Evolutionary conservation across 1,139 yeast genomes (phyloP).

Genomic region (Magnusiomyces sp.): DNA sequence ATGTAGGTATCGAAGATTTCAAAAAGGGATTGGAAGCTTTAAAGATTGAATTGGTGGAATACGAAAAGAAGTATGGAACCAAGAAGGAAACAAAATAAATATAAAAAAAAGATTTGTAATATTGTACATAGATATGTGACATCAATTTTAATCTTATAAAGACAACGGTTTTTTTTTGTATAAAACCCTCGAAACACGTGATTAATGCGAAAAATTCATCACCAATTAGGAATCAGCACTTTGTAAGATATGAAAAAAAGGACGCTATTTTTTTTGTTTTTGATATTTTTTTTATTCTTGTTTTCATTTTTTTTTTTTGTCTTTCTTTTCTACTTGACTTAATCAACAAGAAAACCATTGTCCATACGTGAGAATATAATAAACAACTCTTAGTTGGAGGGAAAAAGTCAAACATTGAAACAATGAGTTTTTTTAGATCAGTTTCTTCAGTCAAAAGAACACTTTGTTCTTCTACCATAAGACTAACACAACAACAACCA

Average conservation of each 20-base stretch:
- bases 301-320: neutral
- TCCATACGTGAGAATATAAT: too few relatives aligned
- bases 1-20: slow-evolving; percentile 49
- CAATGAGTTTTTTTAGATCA: too few relatives aligned
- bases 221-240: too few relatives aligned
- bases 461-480: too few relatives aligned
- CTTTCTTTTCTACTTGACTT: neutral
- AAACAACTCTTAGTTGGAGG: too few relatives aligned
- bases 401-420: too few relatives aligned
- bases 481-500: too few relatives aligned
- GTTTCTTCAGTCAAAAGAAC: too few relatives aligned
- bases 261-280: neutral
- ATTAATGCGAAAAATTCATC: too few relatives aligned
- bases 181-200: too few relatives aligned
- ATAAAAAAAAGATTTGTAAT: neutral
- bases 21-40: slow-evolving; percentile 36
- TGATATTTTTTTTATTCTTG: neutral
- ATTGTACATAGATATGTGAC: neutral
- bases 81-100: neutral
- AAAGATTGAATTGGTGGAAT: slow-evolving; percentile 4
- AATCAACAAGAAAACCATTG: neutral
- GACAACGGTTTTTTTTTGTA: too few relatives aligned
- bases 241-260: neutral
- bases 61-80: neutral
- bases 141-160: too few relatives aligned